Percentiles rank a stretch among this genome's conserved stretches.
phyloP scores from a whole-genome alignment of 73 alveolate species.

The Paramecium biaurelia region DNA sequence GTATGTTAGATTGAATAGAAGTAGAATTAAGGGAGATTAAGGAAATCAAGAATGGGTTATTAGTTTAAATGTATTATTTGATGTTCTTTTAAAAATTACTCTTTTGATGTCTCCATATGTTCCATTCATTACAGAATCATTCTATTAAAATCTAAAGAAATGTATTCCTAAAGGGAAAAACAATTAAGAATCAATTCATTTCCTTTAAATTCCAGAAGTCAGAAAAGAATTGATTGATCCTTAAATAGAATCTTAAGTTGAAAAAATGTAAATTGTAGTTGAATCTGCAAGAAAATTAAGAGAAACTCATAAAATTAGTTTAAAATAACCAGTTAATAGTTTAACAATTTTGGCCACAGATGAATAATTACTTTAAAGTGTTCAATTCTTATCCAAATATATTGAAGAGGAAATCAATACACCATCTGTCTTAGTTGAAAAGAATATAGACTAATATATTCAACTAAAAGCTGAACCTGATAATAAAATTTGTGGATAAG shows the following conservation, averaged over 20 bases:
- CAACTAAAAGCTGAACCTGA: slow-evolving; percentile 83
- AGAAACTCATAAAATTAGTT: slow-evolving; percentile 87
- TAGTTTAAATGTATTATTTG: slow-evolving; percentile 87
- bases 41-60: slow-evolving; percentile 82
- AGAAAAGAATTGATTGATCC: slow-evolving; percentile 84
- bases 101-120: slow-evolving; percentile 95
- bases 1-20: slow-evolving; percentile 97
- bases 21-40: slow-evolving; percentile 96
- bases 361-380: slow-evolving; percentile 40
- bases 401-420: slow-evolving; percentile 93
- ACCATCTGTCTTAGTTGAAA: slow-evolving; percentile 71
- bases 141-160: slow-evolving; percentile 92
- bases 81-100: slow-evolving; percentile 83
- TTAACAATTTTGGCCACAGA: background rate
- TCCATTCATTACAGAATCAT: slow-evolving; percentile 95
- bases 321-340: slow-evolving; percentile 87
- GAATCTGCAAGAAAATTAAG: slow-evolving; percentile 94
- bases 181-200: slow-evolving; percentile 90
- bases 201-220: slow-evolving; percentile 85
- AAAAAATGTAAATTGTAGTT: slow-evolving; percentile 84
- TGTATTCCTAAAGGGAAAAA: slow-evolving; percentile 81
- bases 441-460: slow-evolving; percentile 81
- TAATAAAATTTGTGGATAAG: slow-evolving; percentile 77
- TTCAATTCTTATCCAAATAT: slow-evolving; percentile 75
- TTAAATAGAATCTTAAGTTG: slow-evolving; percentile 82